Base-by-base conservation (phyloP, 768 basidiomycete genomes). In the Tulasnella sp. region DNA sequence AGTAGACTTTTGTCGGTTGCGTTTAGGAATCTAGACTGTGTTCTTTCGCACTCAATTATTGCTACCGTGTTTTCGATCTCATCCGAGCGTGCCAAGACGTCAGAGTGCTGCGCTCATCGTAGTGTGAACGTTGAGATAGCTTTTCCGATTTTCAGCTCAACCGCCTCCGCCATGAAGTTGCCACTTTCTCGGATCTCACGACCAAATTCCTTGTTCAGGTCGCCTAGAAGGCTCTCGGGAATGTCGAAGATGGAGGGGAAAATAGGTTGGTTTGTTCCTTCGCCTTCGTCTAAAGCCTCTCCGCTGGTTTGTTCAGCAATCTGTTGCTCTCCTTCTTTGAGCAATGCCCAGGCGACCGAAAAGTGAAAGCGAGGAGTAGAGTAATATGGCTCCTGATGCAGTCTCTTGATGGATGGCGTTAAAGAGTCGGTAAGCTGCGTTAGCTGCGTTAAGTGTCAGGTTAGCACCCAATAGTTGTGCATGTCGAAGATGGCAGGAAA, bases 321-420 rank as follows among this genome's bases (percentile, higher is more conserved):
- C 18, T 26, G 13, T 26, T 44, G 48, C 26, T 72, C 48, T 40
- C 18, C 39, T 13, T 79, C 79, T 44, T 89, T 86, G 73, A 94
- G 88, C 67, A 95, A 86, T 18, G 91, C 90, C 96, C 96, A 98
- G 13, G 91, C 94, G 76, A 98, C 90, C 2, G 95, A 96, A 16
- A 92, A 88, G 82, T 98, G 96, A 82, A 96, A 98, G 69, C 91
- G 89, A 26, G 96, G 95, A 40, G 89, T 85, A 44, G 85, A 82
- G 84, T 98, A 97, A 84, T 94, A 98, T 77, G 88, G 87, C 80
- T 91, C 90, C 80, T 96, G 92, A 75, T 91, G 90, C 44, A 94
- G 85, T 3, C 83, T 82, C 39, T 84, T 85, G 70, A 97, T 85
- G 9, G 87, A 85, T 0, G 92, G 91, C 5, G 87, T 86, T 57